These are phyloP conservation scores for Tylopilus intermedius DNA, from an alignment of 768 basidiomycete genomes.

Conservation along the genomic window DNA sequence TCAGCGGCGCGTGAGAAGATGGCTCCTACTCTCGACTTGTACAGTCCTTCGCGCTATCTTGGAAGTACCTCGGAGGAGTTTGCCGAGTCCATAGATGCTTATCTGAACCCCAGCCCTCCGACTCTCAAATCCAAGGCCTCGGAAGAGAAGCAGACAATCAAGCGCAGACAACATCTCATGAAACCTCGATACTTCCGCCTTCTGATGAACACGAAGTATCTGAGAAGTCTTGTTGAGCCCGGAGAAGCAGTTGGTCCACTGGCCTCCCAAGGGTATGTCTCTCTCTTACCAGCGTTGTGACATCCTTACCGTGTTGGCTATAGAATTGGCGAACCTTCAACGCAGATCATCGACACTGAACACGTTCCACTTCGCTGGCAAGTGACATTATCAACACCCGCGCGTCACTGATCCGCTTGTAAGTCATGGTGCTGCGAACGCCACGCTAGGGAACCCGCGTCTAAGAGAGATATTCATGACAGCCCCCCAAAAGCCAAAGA, in stretches of 20 bases:
- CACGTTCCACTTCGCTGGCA: constrained; percentile 98
- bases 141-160: constrained; percentile 36
- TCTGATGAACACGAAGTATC: constrained; percentile 88
- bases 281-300: not conserved
- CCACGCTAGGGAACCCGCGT: constrained; percentile 97
- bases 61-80: constrained; percentile 93
- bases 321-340: constrained; percentile 97
- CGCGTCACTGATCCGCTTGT: constrained; percentile 6
- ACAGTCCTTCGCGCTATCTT: constrained; percentile 72
- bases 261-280: constrained; percentile 88
- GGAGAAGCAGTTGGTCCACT: constrained; percentile 98
- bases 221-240: constrained; percentile 90
- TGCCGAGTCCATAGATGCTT: constrained; percentile 72
- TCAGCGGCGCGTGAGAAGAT: constrained; percentile 54
- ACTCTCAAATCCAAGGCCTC: constrained; percentile 38
- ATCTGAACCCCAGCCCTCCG: constrained; percentile 71
- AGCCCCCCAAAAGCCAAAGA: constrained; percentile 91
- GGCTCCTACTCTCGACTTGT: constrained; percentile 69
- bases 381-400: constrained; percentile 18
- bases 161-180: constrained; percentile 44
- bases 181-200: constrained; percentile 60
- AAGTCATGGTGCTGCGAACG: constrained; percentile 99
- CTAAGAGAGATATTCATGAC: constrained; percentile 99
- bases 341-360: constrained; percentile 99
- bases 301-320: not conserved